Conservation (phyloP, 164 flowering plant genomes). For the Protea cynaroides region DNA sequence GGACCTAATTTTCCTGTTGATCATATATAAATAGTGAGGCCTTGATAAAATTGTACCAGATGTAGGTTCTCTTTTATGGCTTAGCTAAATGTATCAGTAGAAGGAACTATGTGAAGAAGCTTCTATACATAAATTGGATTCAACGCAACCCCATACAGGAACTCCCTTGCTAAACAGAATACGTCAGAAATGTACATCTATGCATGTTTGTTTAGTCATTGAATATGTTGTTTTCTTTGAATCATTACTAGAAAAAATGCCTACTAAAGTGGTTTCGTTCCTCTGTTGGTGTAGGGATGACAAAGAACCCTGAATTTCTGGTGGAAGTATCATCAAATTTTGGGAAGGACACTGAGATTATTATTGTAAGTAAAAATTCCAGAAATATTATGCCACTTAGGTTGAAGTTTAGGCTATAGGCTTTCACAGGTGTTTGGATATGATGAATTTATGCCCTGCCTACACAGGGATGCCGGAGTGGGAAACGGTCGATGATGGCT, state of each 20-base stretch:
- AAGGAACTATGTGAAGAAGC: neutral
- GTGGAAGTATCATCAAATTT: conserved; percentile 51
- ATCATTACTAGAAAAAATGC: neutral
- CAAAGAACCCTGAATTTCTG: conserved; percentile 66
- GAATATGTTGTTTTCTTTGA: neutral
- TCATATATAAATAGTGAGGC: too few relatives aligned
- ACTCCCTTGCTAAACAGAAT: neutral
- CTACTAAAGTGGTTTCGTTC: neutral
- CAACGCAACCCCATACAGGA: neutral
- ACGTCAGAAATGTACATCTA: neutral
- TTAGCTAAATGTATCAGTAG: neutral
- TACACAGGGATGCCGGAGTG: conserved; percentile 77
- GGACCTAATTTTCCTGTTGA: neutral
- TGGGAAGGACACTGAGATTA: conserved; percentile 68
- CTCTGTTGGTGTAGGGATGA: conserved; percentile 50
- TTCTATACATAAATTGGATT: neutral
- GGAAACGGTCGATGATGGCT: conserved; percentile 86
- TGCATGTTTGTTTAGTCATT: neutral
- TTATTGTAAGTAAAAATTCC: conserved; percentile 49
- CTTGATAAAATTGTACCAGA: neutral
- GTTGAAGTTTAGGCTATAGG: neutral
- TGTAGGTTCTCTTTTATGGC: neutral
- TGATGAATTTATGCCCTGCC: conserved; percentile 1
- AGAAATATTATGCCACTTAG: neutral
- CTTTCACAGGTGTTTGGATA: neutral